Base-by-base conservation (phyloP, 116 monocot species). In the Iris pallida region DNA sequence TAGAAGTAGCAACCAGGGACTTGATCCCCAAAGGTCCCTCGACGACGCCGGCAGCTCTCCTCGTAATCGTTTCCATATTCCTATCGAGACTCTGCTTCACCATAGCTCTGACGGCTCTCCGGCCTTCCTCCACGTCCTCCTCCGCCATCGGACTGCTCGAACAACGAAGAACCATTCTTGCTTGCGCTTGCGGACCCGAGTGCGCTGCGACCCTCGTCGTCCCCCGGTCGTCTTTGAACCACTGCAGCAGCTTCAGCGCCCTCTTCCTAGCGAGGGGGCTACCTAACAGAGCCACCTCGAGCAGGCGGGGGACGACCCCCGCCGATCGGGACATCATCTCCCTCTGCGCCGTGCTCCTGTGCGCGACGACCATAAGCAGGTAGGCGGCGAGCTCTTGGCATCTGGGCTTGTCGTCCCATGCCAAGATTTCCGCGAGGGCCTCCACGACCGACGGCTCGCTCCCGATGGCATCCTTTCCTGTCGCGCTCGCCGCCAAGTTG, bases 81-180 rank as follows among this genome's bases (percentile, higher is more conserved):
- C 55, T 80, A 45, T 84, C 60, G 20, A 93, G 82, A 46, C 93
- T 93, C 70, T 89, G 82, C 66, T 56, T 86, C 71, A 93, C 89
- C 76, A 93, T 75, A 55, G 41, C 68, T 64, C 71, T 57, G 41
- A 93, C 66, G 0, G 71, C 76, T 16, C 61, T 74, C 47, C 64
- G 47, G 20, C 73, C 52, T 47, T 80, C 73, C 45, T 64, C 53
- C 8, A 12, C 58, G 56, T 77, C 68, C 5, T 20, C 56, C 4
- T 56, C 71, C 8, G 10, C 69, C 0, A 6, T 20, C 0, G 52
- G 12, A 54, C 52, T 20, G 5, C 47, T 30, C 13, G 15, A 11
- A 14, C 16, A 30, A 30, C 30, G 6, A 2, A 9, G 68, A 13
- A 30, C 42, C 13, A 56, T 64, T 43, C 73, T 80, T 19, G 53